These are phyloP conservation scores for Diaporthe vaccinii DNA, from an alignment of 2,329 filamentous ascomycete genomes.

Conservation along the genomic window DNA sequence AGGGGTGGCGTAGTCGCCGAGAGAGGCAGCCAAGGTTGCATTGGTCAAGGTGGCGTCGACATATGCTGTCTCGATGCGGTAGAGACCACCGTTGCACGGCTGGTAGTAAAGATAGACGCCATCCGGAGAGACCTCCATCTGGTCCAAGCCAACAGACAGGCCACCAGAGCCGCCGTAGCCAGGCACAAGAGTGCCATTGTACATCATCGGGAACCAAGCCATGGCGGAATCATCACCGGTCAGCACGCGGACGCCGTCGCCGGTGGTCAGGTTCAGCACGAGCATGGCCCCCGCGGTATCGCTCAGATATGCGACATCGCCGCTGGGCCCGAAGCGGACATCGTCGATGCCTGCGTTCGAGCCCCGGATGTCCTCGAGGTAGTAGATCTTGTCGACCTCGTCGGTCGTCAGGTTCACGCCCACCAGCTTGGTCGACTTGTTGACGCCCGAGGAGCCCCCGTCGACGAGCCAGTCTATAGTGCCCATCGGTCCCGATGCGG, in stretches of 20 bases:
- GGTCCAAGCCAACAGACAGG: slow-evolving; percentile 48
- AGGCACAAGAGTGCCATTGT: slow-evolving; percentile 15
- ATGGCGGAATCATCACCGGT: slow-evolving; percentile 40
- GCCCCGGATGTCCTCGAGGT: slow-evolving; percentile 50
- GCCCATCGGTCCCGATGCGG: slow-evolving; percentile 51
- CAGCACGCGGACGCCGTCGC: slow-evolving; percentile 16
- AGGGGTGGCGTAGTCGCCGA: slow-evolving; percentile 38
- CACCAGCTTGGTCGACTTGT: slow-evolving; percentile 50
- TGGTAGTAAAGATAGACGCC: slow-evolving; percentile 54
- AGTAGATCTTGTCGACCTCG: slow-evolving; percentile 49
- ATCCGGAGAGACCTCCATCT: slow-evolving; percentile 55
- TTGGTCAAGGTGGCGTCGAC: slow-evolving; percentile 52
- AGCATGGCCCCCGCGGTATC: slow-evolving; percentile 8
- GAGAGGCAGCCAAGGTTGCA: slow-evolving; percentile 46
- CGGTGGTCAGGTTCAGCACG: slow-evolving; percentile 15
- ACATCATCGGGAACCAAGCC: slow-evolving; percentile 25
- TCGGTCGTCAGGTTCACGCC: slow-evolving; percentile 51
- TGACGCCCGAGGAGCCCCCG: slow-evolving; percentile 47
- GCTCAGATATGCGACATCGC: slow-evolving; percentile 48
- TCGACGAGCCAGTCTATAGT: slow-evolving; percentile 51
- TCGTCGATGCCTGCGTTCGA: slow-evolving; percentile 51
- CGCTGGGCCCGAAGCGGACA: slow-evolving; percentile 50
- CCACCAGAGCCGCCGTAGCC: background rate
- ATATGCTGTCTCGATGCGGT: slow-evolving; percentile 50
- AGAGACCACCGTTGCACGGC: slow-evolving; percentile 52